phyloP scores from a whole-genome alignment of 2,329 filamentous ascomycete species.

The Knufia petricola region DNA sequence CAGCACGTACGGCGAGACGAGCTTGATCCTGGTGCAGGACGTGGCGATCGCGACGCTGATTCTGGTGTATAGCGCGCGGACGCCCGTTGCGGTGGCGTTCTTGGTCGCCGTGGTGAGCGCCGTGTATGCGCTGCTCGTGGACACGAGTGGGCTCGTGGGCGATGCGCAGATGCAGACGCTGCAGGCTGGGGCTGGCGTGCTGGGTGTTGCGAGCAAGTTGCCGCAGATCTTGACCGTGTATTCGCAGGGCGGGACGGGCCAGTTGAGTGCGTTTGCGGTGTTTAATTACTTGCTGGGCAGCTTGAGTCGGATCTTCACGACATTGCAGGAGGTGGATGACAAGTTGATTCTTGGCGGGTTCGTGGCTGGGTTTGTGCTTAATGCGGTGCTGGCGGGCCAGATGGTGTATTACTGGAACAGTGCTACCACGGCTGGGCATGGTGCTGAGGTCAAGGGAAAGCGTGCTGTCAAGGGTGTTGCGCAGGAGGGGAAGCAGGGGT shows the following conservation, averaged over 20 bases:
- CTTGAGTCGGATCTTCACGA: conserved; percentile 92
- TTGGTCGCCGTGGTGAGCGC: conserved; percentile 64
- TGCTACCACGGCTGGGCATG: conserved; percentile 20
- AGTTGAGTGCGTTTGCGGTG: conserved; percentile 93
- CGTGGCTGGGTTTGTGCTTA: conserved; percentile 81
- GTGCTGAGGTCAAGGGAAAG: conserved; percentile 15
- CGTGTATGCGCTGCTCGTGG: conserved; percentile 59
- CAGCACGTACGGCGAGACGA: conserved; percentile 92
- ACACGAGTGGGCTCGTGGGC: conserved; percentile 50
- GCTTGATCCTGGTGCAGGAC: conserved; percentile 85
- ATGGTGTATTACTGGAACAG: conserved; percentile 96
- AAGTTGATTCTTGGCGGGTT: conserved; percentile 93
- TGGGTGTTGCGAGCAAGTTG: conserved; percentile 83
- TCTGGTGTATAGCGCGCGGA: conserved; percentile 66
- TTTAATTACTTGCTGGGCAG: conserved; percentile 97
- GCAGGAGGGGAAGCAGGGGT: conserved; percentile 15
- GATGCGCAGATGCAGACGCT: conserved; percentile 60
- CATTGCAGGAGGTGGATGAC: conserved; percentile 92
- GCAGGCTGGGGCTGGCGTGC: conserved; percentile 71
- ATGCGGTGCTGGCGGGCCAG: conserved; percentile 74
- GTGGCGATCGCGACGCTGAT: conserved; percentile 80
- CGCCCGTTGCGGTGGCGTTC: conserved; percentile 61
- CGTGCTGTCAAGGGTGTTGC: conserved; percentile 12
- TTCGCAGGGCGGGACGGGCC: conserved; percentile 77
- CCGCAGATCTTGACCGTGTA: conserved; percentile 87